Percentiles rank a stretch among this genome's conserved stretches.
Evolutionary conservation across 371 early-diverging fungal species (phyloP).

Genomic region (Syncephalastrum monosporum): DNA sequence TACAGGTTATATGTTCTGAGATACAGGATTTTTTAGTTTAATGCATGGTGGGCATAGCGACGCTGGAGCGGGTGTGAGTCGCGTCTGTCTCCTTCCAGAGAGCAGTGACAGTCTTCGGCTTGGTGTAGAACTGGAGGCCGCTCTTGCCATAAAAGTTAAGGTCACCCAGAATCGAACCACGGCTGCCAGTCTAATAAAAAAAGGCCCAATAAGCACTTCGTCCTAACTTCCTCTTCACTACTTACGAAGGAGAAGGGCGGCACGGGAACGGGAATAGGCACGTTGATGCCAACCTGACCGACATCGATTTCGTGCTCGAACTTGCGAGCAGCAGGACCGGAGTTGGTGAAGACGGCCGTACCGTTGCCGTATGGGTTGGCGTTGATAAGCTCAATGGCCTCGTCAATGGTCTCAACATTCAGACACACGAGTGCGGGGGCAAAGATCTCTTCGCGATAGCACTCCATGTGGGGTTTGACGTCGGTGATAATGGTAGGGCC

Average conservation of each 20-base stretch:
- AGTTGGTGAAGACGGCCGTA: constrained; percentile 93
- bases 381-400: constrained; percentile 92
- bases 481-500: constrained; percentile 89
- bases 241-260: constrained; percentile 92
- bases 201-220: not conserved
- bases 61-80: constrained; percentile 21
- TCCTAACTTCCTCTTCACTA: not conserved
- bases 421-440: constrained; percentile 91
- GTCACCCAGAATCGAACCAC: constrained; percentile 93
- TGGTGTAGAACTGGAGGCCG: constrained; percentile 88
- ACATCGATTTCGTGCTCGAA: constrained; percentile 90
- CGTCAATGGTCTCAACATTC: constrained; percentile 84
- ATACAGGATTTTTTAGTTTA: no score
- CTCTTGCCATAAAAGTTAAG: constrained; percentile 91
- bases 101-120: constrained; percentile 92
- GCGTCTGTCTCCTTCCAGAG: constrained; percentile 88
- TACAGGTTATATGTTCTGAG: no score
- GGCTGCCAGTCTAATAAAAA: constrained; percentile 72
- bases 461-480: constrained; percentile 84
- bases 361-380: constrained; percentile 95
- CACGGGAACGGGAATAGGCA: constrained; percentile 96
- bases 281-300: constrained; percentile 92
- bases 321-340: constrained; percentile 87
- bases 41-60: constrained; percentile 26
- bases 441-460: constrained; percentile 96